Evolutionary conservation across 768 basidiomycete genomes (phyloP).

Genomic region (Suillus subaureus): DNA sequence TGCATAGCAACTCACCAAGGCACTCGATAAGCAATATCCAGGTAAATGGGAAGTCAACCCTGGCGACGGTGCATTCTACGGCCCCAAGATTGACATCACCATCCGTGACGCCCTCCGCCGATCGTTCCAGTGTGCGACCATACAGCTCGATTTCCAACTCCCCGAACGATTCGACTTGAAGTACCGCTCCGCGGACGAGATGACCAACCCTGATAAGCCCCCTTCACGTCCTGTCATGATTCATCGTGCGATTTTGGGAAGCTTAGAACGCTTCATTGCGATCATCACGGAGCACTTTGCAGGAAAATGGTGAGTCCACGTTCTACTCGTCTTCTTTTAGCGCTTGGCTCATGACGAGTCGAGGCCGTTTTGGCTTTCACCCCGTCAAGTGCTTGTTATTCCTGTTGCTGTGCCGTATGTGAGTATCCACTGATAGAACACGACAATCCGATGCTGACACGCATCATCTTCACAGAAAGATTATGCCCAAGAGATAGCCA

Average conservation of each 20-base stretch:
- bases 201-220: slow-evolving; percentile 51
- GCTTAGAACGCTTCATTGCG: slow-evolving; percentile 93
- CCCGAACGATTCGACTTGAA: slow-evolving; percentile 95
- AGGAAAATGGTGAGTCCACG: slow-evolving; percentile 81
- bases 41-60: slow-evolving; percentile 93
- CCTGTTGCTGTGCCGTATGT: slow-evolving; percentile 92
- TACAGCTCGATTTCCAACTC: slow-evolving; percentile 98
- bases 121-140: slow-evolving; percentile 98
- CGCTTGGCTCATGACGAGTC: neutral
- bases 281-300: slow-evolving; percentile 97
- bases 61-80: slow-evolving; percentile 99
- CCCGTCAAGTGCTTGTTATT: slow-evolving; percentile 93
- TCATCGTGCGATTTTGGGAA: slow-evolving; percentile 94
- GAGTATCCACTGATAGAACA: slow-evolving; percentile 36
- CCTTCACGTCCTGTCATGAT: slow-evolving; percentile 92
- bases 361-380: slow-evolving; percentile 98
- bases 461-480: slow-evolving; percentile 60
- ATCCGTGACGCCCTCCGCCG: slow-evolving; percentile 90
- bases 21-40: slow-evolving; percentile 83
- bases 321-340: neutral
- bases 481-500: slow-evolving; percentile 82
- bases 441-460: slow-evolving; percentile 5
- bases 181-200: slow-evolving; percentile 75
- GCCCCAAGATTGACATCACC: slow-evolving; percentile 98
- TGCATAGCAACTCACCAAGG: slow-evolving; percentile 74